A percentile compares a stretch with the other conserved stretches of the same genome.
These are phyloP conservation scores for Suhomyces vadensis DNA, from an alignment of 805 yeast genomes.

Conservation along the genomic window DNA sequence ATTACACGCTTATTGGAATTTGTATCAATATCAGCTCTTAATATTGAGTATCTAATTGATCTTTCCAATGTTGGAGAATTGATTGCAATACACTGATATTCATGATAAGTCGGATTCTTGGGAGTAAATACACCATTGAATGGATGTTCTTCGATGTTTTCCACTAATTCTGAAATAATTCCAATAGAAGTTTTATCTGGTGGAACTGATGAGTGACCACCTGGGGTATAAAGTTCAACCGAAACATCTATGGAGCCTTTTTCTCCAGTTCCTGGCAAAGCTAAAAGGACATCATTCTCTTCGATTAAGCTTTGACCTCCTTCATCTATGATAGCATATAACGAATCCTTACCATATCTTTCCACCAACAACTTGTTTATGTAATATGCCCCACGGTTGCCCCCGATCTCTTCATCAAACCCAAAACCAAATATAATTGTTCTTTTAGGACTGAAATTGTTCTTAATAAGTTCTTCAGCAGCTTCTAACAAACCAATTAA, in stretches of 20 bases:
- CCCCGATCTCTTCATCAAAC: slow-evolving; percentile 21
- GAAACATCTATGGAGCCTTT: slow-evolving; percentile 16
- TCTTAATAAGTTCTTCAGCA: slow-evolving; percentile 12
- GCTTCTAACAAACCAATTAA: slow-evolving; percentile 24
- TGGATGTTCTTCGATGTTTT: slow-evolving; percentile 21
- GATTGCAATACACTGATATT: slow-evolving; percentile 28
- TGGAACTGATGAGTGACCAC: slow-evolving; percentile 33
- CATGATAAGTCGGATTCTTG: slow-evolving; percentile 25
- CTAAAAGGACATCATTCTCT: slow-evolving; percentile 20
- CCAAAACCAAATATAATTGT: slow-evolving; percentile 19
- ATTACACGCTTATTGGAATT: slow-evolving; percentile 37
- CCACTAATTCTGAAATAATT: slow-evolving; percentile 23
- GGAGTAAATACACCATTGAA: slow-evolving; percentile 23
- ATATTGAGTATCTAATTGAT: slow-evolving; percentile 25
- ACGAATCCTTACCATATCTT: slow-evolving; percentile 15
- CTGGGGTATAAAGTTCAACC: slow-evolving; percentile 25
- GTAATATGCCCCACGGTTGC: slow-evolving; percentile 14
- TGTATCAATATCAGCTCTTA: slow-evolving; percentile 35
- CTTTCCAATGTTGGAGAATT: slow-evolving; percentile 29
- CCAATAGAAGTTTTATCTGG: slow-evolving; percentile 33
- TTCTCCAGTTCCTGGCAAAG: slow-evolving; percentile 20
- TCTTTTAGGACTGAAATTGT: slow-evolving; percentile 16
- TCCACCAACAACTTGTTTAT: slow-evolving; percentile 11
- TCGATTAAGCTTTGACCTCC: slow-evolving; percentile 19
- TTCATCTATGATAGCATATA: slow-evolving; percentile 20